A percentile compares a stretch with the other conserved stretches of the same genome.
Conservation (phyloP, 345 rosid genomes). For the Eucalyptus grandis region DNA sequence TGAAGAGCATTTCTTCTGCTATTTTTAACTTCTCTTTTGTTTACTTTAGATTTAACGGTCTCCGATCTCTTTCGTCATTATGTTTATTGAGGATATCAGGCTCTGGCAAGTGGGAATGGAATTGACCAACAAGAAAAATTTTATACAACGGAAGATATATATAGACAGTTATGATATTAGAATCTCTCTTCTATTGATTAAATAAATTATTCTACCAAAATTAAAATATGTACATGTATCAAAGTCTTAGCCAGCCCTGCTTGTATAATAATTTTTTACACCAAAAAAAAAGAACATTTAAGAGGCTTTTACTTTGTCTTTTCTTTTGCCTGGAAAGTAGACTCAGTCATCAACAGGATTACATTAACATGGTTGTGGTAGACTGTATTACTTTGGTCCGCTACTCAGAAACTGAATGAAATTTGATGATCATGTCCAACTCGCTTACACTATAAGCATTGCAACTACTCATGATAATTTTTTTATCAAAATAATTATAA, state of each 20-base stretch:
- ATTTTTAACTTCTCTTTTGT: neutral
- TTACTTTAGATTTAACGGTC: neutral
- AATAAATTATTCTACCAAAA: neutral
- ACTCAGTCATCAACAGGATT: neutral
- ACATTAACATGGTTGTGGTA: neutral
- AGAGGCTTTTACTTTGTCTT: neutral
- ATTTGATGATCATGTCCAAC: neutral
- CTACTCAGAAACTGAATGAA: neutral
- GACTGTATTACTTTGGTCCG: neutral
- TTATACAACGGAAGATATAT: too few species aligned
- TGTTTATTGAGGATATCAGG: neutral
- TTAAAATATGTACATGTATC: neutral
- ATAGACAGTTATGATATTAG: neutral
- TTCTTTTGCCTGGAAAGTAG: neutral
- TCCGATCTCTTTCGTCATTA: neutral
- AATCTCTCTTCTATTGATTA: neutral
- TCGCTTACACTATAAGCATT: neutral
- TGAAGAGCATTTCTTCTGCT: too few species aligned
- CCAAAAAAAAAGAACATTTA: neutral
- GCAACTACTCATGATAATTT: neutral
- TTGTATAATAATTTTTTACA: neutral
- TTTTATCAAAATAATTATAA: accelerated
- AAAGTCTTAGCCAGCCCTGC: neutral
- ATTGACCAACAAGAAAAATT: neutral
- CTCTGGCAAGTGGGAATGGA: neutral